Evolutionary conservation across 306 rosid species (phyloP).

Genomic region (Vigna radiata): DNA sequence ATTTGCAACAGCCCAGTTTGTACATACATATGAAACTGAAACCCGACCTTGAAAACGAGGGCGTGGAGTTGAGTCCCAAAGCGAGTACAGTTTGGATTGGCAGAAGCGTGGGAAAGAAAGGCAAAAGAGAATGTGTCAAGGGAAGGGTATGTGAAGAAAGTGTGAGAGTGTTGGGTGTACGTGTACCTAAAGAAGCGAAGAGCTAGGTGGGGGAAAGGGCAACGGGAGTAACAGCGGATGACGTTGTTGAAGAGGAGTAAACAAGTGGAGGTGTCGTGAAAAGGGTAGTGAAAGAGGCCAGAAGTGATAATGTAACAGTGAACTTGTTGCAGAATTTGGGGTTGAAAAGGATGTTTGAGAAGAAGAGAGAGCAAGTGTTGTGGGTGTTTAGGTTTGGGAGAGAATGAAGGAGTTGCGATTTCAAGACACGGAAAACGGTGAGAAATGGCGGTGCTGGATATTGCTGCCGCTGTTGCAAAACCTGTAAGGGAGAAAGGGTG

Average conservation of each 20-base stretch:
- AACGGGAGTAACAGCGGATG: slow-evolving; percentile 1
- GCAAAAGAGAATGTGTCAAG: slow-evolving; percentile 9
- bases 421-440: background rate
- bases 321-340: background rate
- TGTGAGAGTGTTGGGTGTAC: background rate
- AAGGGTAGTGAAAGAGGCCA: background rate
- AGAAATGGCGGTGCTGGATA: background rate
- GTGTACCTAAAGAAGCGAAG: slow-evolving; percentile 9
- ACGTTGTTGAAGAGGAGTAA: slow-evolving; percentile 11
- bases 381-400: slow-evolving; percentile 1
- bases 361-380: background rate
- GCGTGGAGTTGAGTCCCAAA: slow-evolving; percentile 9
- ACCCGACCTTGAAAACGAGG: background rate
- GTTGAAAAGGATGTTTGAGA: background rate
- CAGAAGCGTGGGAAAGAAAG: slow-evolving; percentile 3
- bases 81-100: background rate
- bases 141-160: slow-evolving; percentile 8
- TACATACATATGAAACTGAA: background rate
- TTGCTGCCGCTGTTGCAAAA: background rate
- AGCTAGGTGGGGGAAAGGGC: background rate
- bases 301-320: slow-evolving; percentile 9
- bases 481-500: background rate
- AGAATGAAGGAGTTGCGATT: background rate
- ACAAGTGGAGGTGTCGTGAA: background rate
- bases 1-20: background rate